Evolutionary conservation across 1,139 yeast genomes (phyloP).

Genomic region (Sugiyamaella pinicola): DNA sequence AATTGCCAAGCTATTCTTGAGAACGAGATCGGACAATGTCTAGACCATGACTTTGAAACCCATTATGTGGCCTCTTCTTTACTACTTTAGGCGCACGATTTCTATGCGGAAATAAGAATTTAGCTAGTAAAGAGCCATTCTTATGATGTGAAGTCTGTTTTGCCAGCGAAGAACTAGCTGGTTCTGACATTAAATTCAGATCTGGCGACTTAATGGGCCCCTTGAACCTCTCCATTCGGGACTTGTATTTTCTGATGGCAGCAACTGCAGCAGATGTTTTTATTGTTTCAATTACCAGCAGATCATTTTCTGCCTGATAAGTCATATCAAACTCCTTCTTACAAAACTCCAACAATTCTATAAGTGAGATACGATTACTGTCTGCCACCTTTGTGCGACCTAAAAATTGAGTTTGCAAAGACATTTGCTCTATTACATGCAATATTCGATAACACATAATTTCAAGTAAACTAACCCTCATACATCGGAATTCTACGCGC

Average conservation of each 20-base stretch:
- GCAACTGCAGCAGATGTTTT: conserved; percentile 4
- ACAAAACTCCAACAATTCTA: conserved; percentile 11
- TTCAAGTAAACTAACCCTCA: conserved; percentile 29
- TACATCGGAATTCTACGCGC: conserved; percentile 25
- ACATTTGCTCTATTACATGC: conserved; percentile 9
- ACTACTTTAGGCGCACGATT: background rate
- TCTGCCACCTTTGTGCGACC: background rate
- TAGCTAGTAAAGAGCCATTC: background rate
- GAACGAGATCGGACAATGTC: background rate
- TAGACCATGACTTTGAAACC: background rate
- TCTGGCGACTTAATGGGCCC: background rate
- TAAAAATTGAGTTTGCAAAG: background rate
- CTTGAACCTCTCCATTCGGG: background rate
- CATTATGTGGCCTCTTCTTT: background rate
- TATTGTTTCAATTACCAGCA: conserved; percentile 8
- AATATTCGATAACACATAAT: conserved; percentile 19
- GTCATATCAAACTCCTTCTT: conserved; percentile 16
- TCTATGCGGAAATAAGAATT: background rate
- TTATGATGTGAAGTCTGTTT: background rate
- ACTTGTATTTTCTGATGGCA: conserved; percentile 5
- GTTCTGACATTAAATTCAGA: background rate
- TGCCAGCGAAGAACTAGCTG: background rate
- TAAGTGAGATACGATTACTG: background rate
- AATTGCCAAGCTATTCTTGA: background rate
- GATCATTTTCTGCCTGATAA: conserved; percentile 13